Percentiles rank a stretch among this genome's conserved stretches.
Conservation (phyloP, 2,329 filamentous ascomycete genomes). For the Curvularia lunata region DNA sequence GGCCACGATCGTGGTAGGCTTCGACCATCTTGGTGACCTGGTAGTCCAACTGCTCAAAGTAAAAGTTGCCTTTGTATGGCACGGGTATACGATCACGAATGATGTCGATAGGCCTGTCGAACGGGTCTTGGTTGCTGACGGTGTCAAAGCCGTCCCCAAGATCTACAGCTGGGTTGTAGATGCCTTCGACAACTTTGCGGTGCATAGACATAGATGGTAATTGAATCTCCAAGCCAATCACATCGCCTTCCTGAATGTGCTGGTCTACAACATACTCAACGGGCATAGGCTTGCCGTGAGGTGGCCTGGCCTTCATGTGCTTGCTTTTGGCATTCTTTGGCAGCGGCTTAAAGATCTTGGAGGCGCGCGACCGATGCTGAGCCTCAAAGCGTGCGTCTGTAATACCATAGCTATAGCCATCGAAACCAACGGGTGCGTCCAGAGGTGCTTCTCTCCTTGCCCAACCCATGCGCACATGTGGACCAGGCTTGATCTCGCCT, state of each 20-base stretch:
- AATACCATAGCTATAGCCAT: constrained; percentile 92
- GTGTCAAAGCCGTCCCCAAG: constrained; percentile 64
- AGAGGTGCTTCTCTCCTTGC: constrained; percentile 79
- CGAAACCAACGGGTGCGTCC: constrained; percentile 84
- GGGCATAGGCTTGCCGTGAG: constrained; percentile 43
- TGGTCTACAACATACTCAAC: constrained; percentile 66
- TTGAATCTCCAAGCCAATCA: constrained; percentile 91
- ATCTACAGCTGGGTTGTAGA: constrained; percentile 87
- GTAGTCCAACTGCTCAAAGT: constrained; percentile 93
- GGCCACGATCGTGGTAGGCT: constrained; percentile 59
- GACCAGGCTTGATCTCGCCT: constrained; percentile 57
- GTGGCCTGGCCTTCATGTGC: constrained; percentile 48
- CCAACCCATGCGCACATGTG: constrained; percentile 81
- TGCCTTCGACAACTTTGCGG: constrained; percentile 83
- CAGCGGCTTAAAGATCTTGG: constrained; percentile 70
- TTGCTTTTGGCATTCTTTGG: constrained; percentile 50
- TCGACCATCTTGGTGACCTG: constrained; percentile 87
- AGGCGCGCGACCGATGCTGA: constrained; percentile 91
- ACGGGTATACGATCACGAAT: constrained; percentile 95
- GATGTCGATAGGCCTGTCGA: constrained; percentile 72
- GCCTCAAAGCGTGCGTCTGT: constrained; percentile 90
- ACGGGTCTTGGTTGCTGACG: constrained; percentile 36
- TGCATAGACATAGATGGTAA: constrained; percentile 86
- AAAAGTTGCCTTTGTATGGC: constrained; percentile 89
- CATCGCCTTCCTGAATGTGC: constrained; percentile 85